These are phyloP conservation scores for Perilla frutescens DNA, from an alignment of 257 asterid genomes.

Conservation along the genomic window DNA sequence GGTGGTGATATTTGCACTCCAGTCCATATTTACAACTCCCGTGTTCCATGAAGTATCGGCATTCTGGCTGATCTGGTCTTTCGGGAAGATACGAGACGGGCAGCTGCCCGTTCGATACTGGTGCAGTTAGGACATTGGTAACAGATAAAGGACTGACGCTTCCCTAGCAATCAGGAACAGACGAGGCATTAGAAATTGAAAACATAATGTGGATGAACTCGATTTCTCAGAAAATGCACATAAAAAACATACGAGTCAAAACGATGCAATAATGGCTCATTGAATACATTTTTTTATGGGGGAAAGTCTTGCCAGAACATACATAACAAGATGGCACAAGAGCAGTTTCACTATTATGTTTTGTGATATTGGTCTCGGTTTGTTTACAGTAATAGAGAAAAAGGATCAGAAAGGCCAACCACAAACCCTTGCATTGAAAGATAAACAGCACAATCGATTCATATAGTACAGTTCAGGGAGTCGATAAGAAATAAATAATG, in stretches of 20 bases:
- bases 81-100: slow-evolving; percentile 62
- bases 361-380: slow-evolving; percentile 2
- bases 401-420: neutral
- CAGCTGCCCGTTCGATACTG: slow-evolving; percentile 47
- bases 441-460: too few species aligned
- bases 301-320: slow-evolving; percentile 5
- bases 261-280: neutral
- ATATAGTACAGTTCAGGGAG: too few species aligned
- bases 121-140: slow-evolving; percentile 43
- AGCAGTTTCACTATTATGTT: slow-evolving; percentile 1
- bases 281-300: slow-evolving; percentile 4
- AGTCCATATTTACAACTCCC: slow-evolving; percentile 73
- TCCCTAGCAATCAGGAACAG: slow-evolving; percentile 49
- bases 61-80: slow-evolving; percentile 76
- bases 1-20: slow-evolving; percentile 77
- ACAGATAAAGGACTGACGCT: slow-evolving; percentile 41
- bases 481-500: neutral
- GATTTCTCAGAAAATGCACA: neutral
- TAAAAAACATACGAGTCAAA: slow-evolving; percentile 3
- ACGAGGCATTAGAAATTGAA: slow-evolving; percentile 8
- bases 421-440: too few species aligned
- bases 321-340: neutral
- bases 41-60: slow-evolving; percentile 62
- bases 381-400: neutral
- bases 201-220: neutral